Evolutionary conservation across 352 stramenopile species (phyloP), one percentile per base, ranked within the genome.

Genomic region (Globisporangium yorkense): DNA sequence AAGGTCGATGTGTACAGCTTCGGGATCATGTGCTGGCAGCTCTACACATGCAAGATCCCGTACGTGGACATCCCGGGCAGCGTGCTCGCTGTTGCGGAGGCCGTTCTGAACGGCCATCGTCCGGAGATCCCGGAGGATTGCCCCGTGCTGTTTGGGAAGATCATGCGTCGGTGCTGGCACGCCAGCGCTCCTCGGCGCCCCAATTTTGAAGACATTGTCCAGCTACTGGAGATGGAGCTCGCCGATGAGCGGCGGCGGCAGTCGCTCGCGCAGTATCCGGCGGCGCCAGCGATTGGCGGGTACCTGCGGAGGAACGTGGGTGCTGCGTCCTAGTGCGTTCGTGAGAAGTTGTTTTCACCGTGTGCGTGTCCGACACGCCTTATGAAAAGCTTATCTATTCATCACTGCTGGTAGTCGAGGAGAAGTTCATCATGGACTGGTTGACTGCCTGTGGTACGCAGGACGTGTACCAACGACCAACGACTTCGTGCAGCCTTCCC

Each of bases 1-100:
- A 92, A 92, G 59, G 82, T 92, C 33, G 82, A 92, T 67, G 82
- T 92, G 21, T 92, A 92, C 57, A 92, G 82, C 66, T 92, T 92
- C 62, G 82, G 77, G 21, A 82, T 92, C 63, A 88, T 90, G 56
- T 92, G 80, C 70, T 92, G 82, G 82, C 82, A 92, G 70, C 63
- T 92, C 45, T 87, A 73, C 59, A 89, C 82, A 27, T 88, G 80
- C 63, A 71, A 75, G 44, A 67, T 84, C 54, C 82, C 82, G 50
- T 92, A 88, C 55, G 70, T 68, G 15, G 76, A 90, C 48, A 92
- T 92, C 24, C 82, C 82, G n/a, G 82, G 82, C 24, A 92, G 82
- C 29, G 74, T 88, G 18, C 56, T 92, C 3, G 82, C 82, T 0
- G 71, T 92, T 9, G 70, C 80, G n/a, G 82, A 92, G 53, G 82